These are phyloP conservation scores for Corymbia calophylla DNA, from an alignment of 441 rosid species.

Conservation along the genomic window DNA sequence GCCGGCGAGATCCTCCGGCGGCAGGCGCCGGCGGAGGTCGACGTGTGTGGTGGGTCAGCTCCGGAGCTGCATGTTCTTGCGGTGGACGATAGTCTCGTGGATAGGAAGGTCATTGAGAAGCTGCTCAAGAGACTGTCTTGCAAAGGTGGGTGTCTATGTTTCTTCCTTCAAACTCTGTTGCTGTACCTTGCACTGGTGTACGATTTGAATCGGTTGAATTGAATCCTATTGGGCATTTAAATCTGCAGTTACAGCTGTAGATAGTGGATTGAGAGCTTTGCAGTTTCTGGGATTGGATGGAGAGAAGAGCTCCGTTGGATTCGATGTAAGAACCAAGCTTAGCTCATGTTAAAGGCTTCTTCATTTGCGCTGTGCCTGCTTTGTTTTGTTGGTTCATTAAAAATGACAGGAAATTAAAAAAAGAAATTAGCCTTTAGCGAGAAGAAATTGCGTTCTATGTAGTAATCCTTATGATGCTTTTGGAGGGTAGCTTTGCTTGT, in stretches of 20 bases:
- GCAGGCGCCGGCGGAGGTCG: constrained; percentile 10
- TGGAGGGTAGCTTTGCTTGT: background rate
- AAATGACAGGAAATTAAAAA: background rate
- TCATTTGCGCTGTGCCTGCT: background rate
- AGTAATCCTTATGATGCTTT: background rate
- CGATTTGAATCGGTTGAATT: background rate
- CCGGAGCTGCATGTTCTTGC: constrained; percentile 91
- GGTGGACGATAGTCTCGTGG: constrained; percentile 78
- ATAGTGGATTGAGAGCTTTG: constrained; percentile 81
- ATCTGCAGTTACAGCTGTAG: constrained; percentile 75
- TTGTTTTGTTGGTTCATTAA: constrained; percentile 14
- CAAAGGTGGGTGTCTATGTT: constrained; percentile 37
- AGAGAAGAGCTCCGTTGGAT: constrained; percentile 39
- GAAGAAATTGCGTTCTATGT: background rate
- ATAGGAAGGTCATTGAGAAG: constrained; percentile 71
- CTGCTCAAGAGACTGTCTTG: constrained; percentile 71
- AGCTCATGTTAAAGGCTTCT: background rate
- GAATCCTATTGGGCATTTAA: background rate
- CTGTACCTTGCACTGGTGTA: background rate
- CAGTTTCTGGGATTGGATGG: constrained; percentile 96
- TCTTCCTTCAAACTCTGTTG: background rate
- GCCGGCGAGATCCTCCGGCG: constrained; percentile 38
- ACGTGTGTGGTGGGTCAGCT: constrained; percentile 5
- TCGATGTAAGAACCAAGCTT: constrained; percentile 33
- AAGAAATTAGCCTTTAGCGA: background rate